Percentiles rank a stretch among this genome's conserved stretches.
Conservation (phyloP, 2,329 filamentous ascomycete genomes). For the Didymella pomorum region DNA sequence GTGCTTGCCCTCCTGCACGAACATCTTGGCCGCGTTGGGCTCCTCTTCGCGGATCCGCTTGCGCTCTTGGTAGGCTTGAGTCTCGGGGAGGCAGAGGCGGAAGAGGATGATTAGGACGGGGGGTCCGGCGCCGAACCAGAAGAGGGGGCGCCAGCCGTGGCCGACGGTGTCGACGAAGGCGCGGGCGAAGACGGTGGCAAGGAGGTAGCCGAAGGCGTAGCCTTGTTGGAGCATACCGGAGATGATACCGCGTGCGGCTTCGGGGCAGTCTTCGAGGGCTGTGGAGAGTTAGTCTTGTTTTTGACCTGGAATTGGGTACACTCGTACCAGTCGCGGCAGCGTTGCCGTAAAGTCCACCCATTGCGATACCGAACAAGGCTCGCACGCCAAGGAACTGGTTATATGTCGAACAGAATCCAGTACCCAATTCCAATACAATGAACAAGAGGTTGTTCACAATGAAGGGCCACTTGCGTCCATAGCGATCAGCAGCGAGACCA, state of each 20-base stretch:
- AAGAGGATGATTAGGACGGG: slow-evolving; percentile 82
- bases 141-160: slow-evolving; percentile 84
- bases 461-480: slow-evolving; percentile 65
- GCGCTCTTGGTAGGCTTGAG: slow-evolving; percentile 73
- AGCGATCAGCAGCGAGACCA: slow-evolving; percentile 62
- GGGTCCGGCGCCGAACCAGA: slow-evolving; percentile 86
- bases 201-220: slow-evolving; percentile 70
- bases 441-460: slow-evolving; percentile 68
- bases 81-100: slow-evolving; percentile 81
- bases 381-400: slow-evolving; percentile 66
- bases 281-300: not conserved
- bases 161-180: slow-evolving; percentile 78
- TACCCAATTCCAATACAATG: slow-evolving; percentile 67
- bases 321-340: slow-evolving; percentile 61
- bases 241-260: slow-evolving; percentile 65
- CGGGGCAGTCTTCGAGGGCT: slow-evolving; percentile 68
- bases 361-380: slow-evolving; percentile 69
- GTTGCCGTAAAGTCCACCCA: slow-evolving; percentile 70
- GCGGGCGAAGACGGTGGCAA: slow-evolving; percentile 63
- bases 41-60: slow-evolving; percentile 67
- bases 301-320: not conserved
- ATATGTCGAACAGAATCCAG: slow-evolving; percentile 67
- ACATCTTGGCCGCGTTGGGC: slow-evolving; percentile 69
- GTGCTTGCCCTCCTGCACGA: slow-evolving; percentile 78
- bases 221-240: slow-evolving; percentile 70